Evolutionary conservation across 2,329 filamentous ascomycete species (phyloP).

Genomic region (Cladorrhinum sp.): DNA sequence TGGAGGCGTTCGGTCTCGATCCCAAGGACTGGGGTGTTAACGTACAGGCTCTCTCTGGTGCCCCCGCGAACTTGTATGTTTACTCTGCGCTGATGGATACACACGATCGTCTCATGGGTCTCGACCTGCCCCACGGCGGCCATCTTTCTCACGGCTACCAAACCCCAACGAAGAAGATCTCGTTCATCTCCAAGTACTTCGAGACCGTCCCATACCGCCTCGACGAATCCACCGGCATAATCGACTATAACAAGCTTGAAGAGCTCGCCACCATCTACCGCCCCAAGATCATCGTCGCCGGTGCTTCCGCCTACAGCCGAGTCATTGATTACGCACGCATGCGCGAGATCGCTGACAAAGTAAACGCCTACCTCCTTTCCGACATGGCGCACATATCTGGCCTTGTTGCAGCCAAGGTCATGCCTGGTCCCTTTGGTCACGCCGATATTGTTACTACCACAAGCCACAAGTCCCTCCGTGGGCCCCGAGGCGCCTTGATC

Average conservation of each 20-base stretch:
- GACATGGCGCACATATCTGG: conserved; percentile 99
- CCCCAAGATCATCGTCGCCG: conserved; percentile 92
- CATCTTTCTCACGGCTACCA: conserved; percentile 98
- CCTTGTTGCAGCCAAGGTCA: conserved; percentile 84
- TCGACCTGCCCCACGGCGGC: conserved; percentile 93
- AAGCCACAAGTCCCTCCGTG: conserved; percentile 94
- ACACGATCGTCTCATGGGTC: conserved; percentile 94
- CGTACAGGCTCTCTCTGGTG: conserved; percentile 67
- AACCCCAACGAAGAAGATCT: conserved; percentile 90
- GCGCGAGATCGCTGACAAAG: conserved; percentile 85
- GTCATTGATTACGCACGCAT: conserved; percentile 94
- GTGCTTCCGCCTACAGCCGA: conserved; percentile 92
- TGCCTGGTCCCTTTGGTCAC: conserved; percentile 83
- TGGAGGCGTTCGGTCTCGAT: conserved; percentile 82
- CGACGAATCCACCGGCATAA: conserved; percentile 84
- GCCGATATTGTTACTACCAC: conserved; percentile 97
- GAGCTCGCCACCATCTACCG: conserved; percentile 84
- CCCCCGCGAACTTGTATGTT: conserved; percentile 79
- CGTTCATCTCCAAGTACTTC: conserved; percentile 98
- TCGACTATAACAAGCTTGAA: conserved; percentile 91
- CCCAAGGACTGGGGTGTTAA: conserved; percentile 60
- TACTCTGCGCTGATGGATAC: conserved; percentile 91
- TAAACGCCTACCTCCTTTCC: conserved; percentile 86
- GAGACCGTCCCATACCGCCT: conserved; percentile 95
- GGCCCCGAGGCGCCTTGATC: conserved; percentile 94